Evolutionary conservation across 1,139 yeast genomes (phyloP).

Genomic region (Arxiozyma telluris): DNA sequence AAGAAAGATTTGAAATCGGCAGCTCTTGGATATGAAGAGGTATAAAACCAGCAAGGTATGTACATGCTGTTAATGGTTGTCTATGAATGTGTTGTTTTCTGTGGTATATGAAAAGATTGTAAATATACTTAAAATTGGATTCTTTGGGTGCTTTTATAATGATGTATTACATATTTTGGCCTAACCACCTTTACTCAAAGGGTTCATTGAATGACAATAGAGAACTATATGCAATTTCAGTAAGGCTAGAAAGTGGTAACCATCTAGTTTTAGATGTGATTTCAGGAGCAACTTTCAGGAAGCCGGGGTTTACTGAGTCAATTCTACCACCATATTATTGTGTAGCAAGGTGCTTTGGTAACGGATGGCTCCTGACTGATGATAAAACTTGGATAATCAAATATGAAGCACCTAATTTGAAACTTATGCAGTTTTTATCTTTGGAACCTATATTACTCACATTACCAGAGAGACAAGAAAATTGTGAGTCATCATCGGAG

Average conservation of each 20-base stretch:
- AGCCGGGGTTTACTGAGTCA: background rate
- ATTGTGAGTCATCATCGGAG: slow-evolving; percentile 20
- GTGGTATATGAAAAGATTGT: background rate
- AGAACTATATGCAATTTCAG: slow-evolving; percentile 13
- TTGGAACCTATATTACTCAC: slow-evolving; percentile 63
- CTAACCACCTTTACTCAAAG: slow-evolving; percentile 9
- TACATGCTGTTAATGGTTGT: too few species aligned
- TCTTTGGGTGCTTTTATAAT: slow-evolving; percentile 3
- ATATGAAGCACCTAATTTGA: slow-evolving; percentile 68
- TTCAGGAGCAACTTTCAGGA: background rate
- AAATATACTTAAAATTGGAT: too few species aligned
- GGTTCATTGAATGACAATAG: slow-evolving; percentile 4
- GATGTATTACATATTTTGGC: slow-evolving; percentile 21
- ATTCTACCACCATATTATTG: slow-evolving; percentile 9
- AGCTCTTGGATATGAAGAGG: background rate
- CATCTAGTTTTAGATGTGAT: slow-evolving; percentile 16
- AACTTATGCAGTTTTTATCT: slow-evolving; percentile 71
- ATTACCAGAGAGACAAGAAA: slow-evolving; percentile 34
- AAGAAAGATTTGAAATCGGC: background rate
- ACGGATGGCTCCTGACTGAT: slow-evolving; percentile 10
- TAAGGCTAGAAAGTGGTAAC: slow-evolving; percentile 14
- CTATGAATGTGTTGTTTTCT: background rate
- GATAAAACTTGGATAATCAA: slow-evolving; percentile 37
- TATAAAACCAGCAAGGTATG: background rate
- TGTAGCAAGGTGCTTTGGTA: slow-evolving; percentile 8